A percentile compares a stretch with the other conserved stretches of the same genome.
Evolutionary conservation across 2,329 filamentous ascomycete species (phyloP).

Genomic region (Hypoxylon sp.): DNA sequence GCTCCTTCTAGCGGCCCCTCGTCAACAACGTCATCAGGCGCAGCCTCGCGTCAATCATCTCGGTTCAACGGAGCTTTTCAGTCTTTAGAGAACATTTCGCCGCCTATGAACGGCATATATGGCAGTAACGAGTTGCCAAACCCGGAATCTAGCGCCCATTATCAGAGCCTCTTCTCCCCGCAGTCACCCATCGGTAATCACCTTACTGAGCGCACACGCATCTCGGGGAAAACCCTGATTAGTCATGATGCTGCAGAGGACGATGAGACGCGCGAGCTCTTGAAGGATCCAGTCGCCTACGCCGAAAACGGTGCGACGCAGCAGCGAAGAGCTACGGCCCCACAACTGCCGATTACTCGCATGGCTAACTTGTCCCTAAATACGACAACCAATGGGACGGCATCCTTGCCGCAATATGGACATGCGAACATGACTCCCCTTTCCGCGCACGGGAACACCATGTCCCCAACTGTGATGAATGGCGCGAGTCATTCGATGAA

Average conservation of each 20-base stretch:
- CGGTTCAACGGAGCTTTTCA: slow-evolving; percentile 76
- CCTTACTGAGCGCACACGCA: slow-evolving; percentile 71
- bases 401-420: slow-evolving; percentile 66
- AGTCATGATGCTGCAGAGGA: slow-evolving; percentile 77
- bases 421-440: slow-evolving; percentile 57
- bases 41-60: slow-evolving; percentile 66
- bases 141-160: slow-evolving; percentile 67
- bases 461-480: slow-evolving; percentile 70
- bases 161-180: slow-evolving; percentile 77
- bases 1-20: slow-evolving; percentile 61
- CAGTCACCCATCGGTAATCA: slow-evolving; percentile 81
- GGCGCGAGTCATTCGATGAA: slow-evolving; percentile 61
- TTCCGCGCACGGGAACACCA: slow-evolving; percentile 62
- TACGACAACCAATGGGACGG: slow-evolving; percentile 71
- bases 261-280: slow-evolving; percentile 79
- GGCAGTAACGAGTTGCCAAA: slow-evolving; percentile 72
- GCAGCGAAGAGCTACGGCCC: slow-evolving; percentile 78
- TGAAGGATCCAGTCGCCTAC: slow-evolving; percentile 79
- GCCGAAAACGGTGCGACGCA: slow-evolving; percentile 76
- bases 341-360: slow-evolving; percentile 77
- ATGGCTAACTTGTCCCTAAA: slow-evolving; percentile 81
- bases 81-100: slow-evolving; percentile 72
- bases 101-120: slow-evolving; percentile 69
- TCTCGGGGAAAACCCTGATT: slow-evolving; percentile 80
- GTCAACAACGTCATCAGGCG: slow-evolving; percentile 62